A percentile compares a stretch with the other conserved stretches of the same genome.
Conservation (phyloP, 2,329 filamentous ascomycete genomes). For the Cladophialophora yegresii region DNA sequence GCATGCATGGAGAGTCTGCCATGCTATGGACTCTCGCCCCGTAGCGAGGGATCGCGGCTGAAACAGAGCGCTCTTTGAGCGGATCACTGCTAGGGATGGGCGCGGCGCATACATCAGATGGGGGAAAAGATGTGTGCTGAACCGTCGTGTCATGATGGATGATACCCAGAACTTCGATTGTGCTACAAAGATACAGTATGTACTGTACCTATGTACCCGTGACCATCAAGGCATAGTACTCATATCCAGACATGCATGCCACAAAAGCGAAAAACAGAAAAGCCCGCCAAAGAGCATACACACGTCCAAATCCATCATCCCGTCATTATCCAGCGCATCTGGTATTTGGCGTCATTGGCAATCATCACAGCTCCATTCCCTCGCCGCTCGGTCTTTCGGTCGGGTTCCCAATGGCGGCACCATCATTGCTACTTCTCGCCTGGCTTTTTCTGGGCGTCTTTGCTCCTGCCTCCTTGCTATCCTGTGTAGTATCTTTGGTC, state of each 20-base stretch:
- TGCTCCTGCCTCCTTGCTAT: slow-evolving; percentile 12
- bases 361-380: slow-evolving; percentile 17
- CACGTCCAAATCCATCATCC: background rate
- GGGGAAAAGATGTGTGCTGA: background rate
- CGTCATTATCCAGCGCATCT: background rate
- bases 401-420: background rate
- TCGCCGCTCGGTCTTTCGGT: slow-evolving; percentile 19
- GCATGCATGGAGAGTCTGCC: background rate
- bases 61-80: background rate
- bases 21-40: too few relatives aligned
- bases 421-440: slow-evolving; percentile 22
- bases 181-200: background rate
- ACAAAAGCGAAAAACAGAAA: background rate
- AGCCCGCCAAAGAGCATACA: background rate
- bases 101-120: background rate
- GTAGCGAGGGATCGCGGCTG: background rate
- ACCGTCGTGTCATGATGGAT: background rate
- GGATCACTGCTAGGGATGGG: too few relatives aligned
- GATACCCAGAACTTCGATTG: background rate
- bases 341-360: background rate
- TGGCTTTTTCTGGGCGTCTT: slow-evolving; percentile 14
- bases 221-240: background rate
- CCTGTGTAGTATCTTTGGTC: slow-evolving; percentile 44
- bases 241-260: background rate
- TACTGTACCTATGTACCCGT: too few relatives aligned